phyloP scores from a whole-genome alignment of 1,284 basidiomycete genomes.

The Marasmius oreades region DNA sequence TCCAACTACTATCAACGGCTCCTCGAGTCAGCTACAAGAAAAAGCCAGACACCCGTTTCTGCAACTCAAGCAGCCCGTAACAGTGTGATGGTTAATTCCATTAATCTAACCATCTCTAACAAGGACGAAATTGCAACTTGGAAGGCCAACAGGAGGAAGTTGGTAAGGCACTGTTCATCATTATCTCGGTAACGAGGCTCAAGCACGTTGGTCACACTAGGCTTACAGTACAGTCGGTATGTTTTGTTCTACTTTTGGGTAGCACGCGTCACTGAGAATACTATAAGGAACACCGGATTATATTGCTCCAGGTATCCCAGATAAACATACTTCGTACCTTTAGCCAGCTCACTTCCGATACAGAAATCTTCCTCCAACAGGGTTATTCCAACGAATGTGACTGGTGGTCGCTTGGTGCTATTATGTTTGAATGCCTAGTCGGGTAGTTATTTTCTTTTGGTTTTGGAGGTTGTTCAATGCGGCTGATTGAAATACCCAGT shows the following conservation, averaged over 20 bases:
- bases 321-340: neutral
- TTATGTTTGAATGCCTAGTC: slow-evolving; percentile 98
- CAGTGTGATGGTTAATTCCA: slow-evolving; percentile 84
- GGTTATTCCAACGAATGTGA: slow-evolving; percentile 98
- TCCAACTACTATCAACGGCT: slow-evolving; percentile 87
- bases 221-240: slow-evolving; percentile 99
- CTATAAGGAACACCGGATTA: slow-evolving; percentile 91
- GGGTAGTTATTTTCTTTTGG: slow-evolving; percentile 27
- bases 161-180: slow-evolving; percentile 46
- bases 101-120: slow-evolving; percentile 90
- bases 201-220: slow-evolving; percentile 32
- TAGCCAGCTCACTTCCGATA: slow-evolving; percentile 73
- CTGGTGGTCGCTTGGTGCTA: slow-evolving; percentile 97
- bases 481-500: slow-evolving; percentile 23
- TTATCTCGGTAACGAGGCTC: neutral
- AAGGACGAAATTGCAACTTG: slow-evolving; percentile 94
- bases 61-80: slow-evolving; percentile 54
- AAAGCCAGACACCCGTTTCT: slow-evolving; percentile 27
- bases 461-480: neutral
- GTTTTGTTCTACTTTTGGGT: slow-evolving; percentile 66
- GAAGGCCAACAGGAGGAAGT: slow-evolving; percentile 97
- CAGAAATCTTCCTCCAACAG: slow-evolving; percentile 93
- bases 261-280: neutral
- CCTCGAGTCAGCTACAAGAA: slow-evolving; percentile 42
- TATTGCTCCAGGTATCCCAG: slow-evolving; percentile 74